Evolutionary conservation across 352 stramenopile genomes (phyloP), one percentile per base, ranked within the genome.

Genomic region (Phytophthora multivora): DNA sequence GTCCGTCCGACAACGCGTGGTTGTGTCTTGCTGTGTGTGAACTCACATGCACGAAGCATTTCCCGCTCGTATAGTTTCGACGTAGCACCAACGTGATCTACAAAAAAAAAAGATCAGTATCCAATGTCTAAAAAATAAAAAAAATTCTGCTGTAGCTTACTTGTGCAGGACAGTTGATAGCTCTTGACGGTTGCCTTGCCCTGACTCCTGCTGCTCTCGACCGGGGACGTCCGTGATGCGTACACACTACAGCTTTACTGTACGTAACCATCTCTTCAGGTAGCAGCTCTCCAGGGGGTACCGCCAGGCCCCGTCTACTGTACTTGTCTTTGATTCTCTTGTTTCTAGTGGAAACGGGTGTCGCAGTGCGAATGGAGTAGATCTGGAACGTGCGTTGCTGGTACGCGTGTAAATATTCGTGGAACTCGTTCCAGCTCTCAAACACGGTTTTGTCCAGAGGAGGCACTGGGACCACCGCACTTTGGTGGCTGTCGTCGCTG

Each of bases 371-470:
- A 5, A 68, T 40, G 0, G 64, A 69, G 13, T 73, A 73, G 12
- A 74, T 61, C 59, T 76, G 68, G 58, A 59, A 63, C 25, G 68
- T 76, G 52, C 57, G 57, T 13, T 51, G 53, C 31, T 76, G 68
- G 45, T 76, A 76, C 36, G 63, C 57, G 23, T 48, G 28, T 31
- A 76, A 30, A 19, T 66, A 73, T 21, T 62, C 31, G 33, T 73
- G 56, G 63, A 76, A 76, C 19, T 72, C 68, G 26, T 51, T 18
- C 68, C 68, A 76, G 4, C 40, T 64, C 0, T 38, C 23, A 48
- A 76, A 76, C 4, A 63, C 43, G 0, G 47, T 69, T 30, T 61
- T 73, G 12, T 54, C 64, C 4, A 73, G 16, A 1, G 58, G 51
- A 5, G 59, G 45, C 26, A 69, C 64, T 13, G 40, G 13, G 47